These are phyloP conservation scores for Cryptococcus wingfieldii DNA, from an alignment of 1,284 basidiomycete species.

Conservation along the genomic window DNA sequence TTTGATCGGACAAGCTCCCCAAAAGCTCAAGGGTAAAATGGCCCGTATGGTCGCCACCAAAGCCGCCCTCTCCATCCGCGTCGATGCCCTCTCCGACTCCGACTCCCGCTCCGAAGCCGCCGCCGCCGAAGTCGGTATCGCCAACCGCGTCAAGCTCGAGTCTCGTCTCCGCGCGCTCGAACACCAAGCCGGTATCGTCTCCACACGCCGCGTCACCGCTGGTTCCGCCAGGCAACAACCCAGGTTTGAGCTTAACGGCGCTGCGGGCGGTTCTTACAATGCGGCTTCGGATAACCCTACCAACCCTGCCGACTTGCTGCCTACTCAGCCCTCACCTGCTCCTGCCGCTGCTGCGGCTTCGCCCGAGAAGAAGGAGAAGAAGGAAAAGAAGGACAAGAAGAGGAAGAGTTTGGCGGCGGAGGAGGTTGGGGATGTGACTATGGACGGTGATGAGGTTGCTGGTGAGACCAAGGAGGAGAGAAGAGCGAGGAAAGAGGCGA, in stretches of 20 bases:
- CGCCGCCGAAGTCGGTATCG: conserved; percentile 81
- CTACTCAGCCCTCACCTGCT: conserved; percentile 73
- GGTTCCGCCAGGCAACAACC: conserved; percentile 58
- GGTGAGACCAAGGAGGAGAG: conserved; percentile 50
- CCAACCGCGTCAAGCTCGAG: conserved; percentile 92
- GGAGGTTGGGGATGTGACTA: conserved; percentile 47
- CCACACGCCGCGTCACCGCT: conserved; percentile 58
- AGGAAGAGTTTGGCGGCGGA: conserved; percentile 55
- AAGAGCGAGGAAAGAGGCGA: conserved; percentile 61
- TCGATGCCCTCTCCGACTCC: conserved; percentile 89
- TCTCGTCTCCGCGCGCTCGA: conserved; percentile 86
- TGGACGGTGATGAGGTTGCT: conserved; percentile 49
- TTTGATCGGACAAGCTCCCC: conserved; percentile 92
- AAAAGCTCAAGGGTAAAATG: conserved; percentile 99
- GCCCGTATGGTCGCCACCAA: conserved; percentile 99
- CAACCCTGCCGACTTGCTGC: conserved; percentile 48
- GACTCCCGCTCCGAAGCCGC: conserved; percentile 80
- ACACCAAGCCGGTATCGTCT: conserved; percentile 66
- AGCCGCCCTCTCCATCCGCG: conserved; percentile 90
- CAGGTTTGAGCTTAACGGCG: conserved; percentile 72
- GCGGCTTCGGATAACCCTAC: conserved; percentile 68
- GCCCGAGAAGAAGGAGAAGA: conserved; percentile 69
- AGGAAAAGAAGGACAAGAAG: conserved; percentile 62
- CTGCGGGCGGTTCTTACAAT: conserved; percentile 64
- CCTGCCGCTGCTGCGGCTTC: conserved; percentile 70